Evolutionary conservation across 75 land plant genomes (phyloP), one percentile per base, ranked within the genome.

Genomic region (Pinus tabuliformis): DNA sequence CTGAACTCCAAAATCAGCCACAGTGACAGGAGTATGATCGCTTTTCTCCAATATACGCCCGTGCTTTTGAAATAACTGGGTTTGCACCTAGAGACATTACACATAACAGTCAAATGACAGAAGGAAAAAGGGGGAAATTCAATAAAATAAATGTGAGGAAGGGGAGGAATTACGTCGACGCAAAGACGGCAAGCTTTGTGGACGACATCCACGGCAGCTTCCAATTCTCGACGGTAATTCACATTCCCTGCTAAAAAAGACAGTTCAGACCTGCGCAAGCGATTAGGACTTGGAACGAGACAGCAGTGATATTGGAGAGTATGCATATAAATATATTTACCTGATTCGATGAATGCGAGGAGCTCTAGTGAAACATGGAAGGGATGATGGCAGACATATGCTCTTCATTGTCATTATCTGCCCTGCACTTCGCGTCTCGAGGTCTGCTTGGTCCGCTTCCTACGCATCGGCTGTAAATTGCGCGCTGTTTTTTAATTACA

Each of bases 1-100:
- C 70, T 95, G 98, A n/a, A 94, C 95, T n/a, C 95, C 93, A 75
- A 92, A 95, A 76, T 95, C 98, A 2, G 98, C 95, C 57, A 95
- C 75, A 4, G 98, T 95, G 22, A 92, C 98, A 2, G 98, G 98
- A 2, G 93, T 90, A 59, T 73, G 83, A 42, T 95, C 98, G 21
- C 39, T 85, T 86, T 95, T 95, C 76, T 92, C 83, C 56, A 92
- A 28, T 59, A 88, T 76, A 62, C 58, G 86, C 72, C 64, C 78
- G 76, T 76, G 76, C 57, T 11, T 83, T 49, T 42, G 79, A 59
- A 79, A 37, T 66, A 89, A 45, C 14, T 87, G 83, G 36, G 26
- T 75, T 58, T 85, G 85, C 62, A 91, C 93, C 93, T 91, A 20
- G 66, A 72, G 21, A 66, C 18, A 8, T 39, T 58, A 37, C 14